A percentile compares a stretch with the other conserved stretches of the same genome.
phyloP scores from a whole-genome alignment of 1,139 yeast species.

The Yamadazyma buinensis region DNA sequence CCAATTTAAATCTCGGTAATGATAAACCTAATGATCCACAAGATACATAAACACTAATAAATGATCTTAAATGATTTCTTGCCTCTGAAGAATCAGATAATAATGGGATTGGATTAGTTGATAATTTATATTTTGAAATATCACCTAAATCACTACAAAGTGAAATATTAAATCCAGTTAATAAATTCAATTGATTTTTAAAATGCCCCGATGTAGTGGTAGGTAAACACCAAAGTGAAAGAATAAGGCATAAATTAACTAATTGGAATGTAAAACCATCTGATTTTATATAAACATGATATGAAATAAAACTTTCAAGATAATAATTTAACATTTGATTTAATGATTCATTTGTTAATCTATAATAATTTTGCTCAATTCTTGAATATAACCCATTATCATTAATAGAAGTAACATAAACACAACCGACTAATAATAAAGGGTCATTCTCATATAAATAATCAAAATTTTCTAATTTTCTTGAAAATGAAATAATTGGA shows the following conservation, averaged over 20 bases:
- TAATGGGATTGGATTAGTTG: conserved; percentile 16
- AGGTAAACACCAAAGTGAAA: conserved; percentile 50
- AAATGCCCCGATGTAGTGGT: conserved; percentile 49
- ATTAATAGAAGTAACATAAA: conserved; percentile 47
- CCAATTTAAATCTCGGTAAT: conserved; percentile 46
- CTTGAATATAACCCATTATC: conserved; percentile 25
- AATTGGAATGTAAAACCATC: conserved; percentile 40
- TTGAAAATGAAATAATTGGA: conserved; percentile 45
- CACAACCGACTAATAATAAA: conserved; percentile 40
- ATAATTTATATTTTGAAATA: conserved; percentile 20
- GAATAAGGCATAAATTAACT: conserved; percentile 40
- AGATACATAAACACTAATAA: conserved; percentile 45
- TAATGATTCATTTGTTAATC: conserved; percentile 21
- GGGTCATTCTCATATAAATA: conserved; percentile 40
- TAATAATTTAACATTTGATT: conserved; percentile 41
- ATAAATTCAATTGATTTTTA: conserved; percentile 46
- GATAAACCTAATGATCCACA: conserved; percentile 50
- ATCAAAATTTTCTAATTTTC: conserved; percentile 30
- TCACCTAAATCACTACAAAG: conserved; percentile 47
- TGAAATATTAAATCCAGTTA: conserved; percentile 43
- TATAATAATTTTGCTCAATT: conserved; percentile 10
- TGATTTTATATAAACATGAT: conserved; percentile 38
- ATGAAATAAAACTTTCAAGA: conserved; percentile 43
- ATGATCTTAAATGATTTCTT: conserved; percentile 38
- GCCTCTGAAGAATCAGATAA: conserved; percentile 27